These are phyloP conservation scores for Mariannaea sp. DNA, from an alignment of 2,329 filamentous ascomycete genomes.

Conservation along the genomic window DNA sequence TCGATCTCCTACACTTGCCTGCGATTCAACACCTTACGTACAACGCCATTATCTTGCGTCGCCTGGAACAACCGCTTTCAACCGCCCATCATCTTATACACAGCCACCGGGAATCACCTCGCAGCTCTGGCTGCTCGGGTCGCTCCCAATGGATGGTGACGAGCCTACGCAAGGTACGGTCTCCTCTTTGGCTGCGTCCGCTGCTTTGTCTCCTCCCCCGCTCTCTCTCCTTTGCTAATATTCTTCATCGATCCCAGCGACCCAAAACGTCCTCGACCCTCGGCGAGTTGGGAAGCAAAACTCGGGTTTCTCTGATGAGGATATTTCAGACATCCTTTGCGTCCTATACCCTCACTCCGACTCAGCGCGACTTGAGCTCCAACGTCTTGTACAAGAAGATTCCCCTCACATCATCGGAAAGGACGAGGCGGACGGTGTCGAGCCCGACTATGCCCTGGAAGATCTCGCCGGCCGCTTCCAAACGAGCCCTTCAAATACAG, in stretches of 20 bases:
- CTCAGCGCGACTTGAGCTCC: constrained; percentile 73
- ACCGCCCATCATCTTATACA: constrained; percentile 18
- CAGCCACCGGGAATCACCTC: constrained; percentile 29
- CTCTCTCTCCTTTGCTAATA: constrained; percentile 22
- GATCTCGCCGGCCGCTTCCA: constrained; percentile 56
- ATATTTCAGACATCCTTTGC: constrained; percentile 87
- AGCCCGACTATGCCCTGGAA: constrained; percentile 56
- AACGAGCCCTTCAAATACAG: constrained; percentile 51
- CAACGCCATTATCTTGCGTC: constrained; percentile 22
- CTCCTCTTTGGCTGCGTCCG: constrained; percentile 3
- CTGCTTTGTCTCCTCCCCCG: background rate
- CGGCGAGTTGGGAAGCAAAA: constrained; percentile 78
- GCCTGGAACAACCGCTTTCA: constrained; percentile 6
- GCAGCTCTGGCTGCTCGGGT: constrained; percentile 38
- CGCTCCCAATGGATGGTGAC: constrained; percentile 50
- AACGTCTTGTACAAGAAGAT: constrained; percentile 52
- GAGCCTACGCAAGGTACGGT: constrained; percentile 50
- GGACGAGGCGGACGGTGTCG: constrained; percentile 54
- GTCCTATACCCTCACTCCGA: constrained; percentile 80
- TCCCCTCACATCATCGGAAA: constrained; percentile 56
- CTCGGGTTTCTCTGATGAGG: constrained; percentile 80
- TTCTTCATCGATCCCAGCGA: constrained; percentile 55
- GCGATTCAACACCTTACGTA: constrained; percentile 18
- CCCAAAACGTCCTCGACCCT: constrained; percentile 81
- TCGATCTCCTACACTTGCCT: constrained; percentile 8